Base-by-base conservation (phyloP, 148 eudicot genomes). In the Cornus kousa region DNA sequence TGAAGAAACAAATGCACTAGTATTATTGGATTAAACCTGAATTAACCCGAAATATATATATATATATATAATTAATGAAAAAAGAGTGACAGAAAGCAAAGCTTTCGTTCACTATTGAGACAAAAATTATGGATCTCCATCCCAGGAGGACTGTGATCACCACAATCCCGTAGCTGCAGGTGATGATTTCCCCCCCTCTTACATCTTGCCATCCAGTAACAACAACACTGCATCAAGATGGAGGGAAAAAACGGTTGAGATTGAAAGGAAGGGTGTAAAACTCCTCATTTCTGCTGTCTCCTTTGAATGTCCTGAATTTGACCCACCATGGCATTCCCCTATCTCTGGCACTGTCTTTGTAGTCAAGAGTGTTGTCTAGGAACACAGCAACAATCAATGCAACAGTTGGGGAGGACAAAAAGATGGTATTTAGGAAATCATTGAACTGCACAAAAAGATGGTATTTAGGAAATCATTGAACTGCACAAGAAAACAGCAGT, bases 311-410 rank as follows among this genome's bases (percentile, higher is more conserved):
- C 75, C 99, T 87, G 86, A 96, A 96, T 33, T 92, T 96, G 55
- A 82, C 97, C 99, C 99, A 96, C 99, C 99, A 96, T 9, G 99
- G 95, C 98, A 96, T 92, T 70, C 99, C 99, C 71, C 97, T 76
- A 83, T 94, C 98, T 83, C 76, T 87, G 2, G 99, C 97, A 74
- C 94, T 92, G 85, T 96, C 95, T 87, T 91, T 92, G 81, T 84
- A 88, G 39, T 96, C 99, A 8, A 96, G 97, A 23, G 99, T 96
- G 82, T 96, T 96, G 94, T 96, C 99, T 16, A 96, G 87, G 67
- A 96, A 89, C 62, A 94, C 98, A 5, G 97, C 90, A 17, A 96
- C 83, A 12, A 94, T 83, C 72, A 96, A 76, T 17, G 97, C 99
- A 16, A 96, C 98, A 50, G 98, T 88, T 75, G 99, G 97, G 48